Evolutionary conservation across 305 asterid genomes (phyloP), one percentile per base, ranked within the genome.

Genomic region (Fraxinus nigra): DNA sequence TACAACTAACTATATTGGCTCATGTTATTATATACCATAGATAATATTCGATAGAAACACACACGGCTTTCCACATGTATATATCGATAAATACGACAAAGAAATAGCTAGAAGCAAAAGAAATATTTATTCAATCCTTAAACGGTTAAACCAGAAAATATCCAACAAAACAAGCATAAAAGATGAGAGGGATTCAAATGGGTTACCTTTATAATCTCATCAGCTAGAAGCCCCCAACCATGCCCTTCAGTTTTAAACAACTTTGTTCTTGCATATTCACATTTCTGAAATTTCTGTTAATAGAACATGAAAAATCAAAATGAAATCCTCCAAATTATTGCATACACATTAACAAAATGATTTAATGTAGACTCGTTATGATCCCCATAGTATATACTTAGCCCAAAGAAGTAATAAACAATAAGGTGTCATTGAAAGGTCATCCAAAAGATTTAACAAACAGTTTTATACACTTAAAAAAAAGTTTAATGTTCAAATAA

Each of bases 201-300:
- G 78, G 78, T 87, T 88, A 92, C 99, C 96, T 92, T 89, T 22
- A 95, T 87, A 79, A 80, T 77, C 81, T 92, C 93, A 83, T 92
- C 95, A 46, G 97, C 91, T 30, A 81, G 86, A 88, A 95, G 97
- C 86, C 98, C 99, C 96, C 99, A 95, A 75, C 99, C 98, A 84
- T 96, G 92, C 79, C 97, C 97, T 84, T 92, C 97, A 76, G 99
- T 93, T 80, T 90, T 87, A 85, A 91, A 89, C 91, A 95, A 83
- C 90, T 85, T 92, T 30, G 91, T 91, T 84, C 90, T 90, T 18
- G 92, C 95, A 77, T 91, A 89, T 80, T 92, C 92, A 79, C 92
- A 87, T 84, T 89, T 92, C 89, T 94, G 97, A 87, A 95, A 95
- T 89, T 89, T 92, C 99, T 95, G 92, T 33, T 77, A 85, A 72